A percentile compares a stretch with the other conserved stretches of the same genome.
Evolutionary conservation across 176 grass and related monocot genomes (phyloP).

Genomic region (Aegilops umbellulata): DNA sequence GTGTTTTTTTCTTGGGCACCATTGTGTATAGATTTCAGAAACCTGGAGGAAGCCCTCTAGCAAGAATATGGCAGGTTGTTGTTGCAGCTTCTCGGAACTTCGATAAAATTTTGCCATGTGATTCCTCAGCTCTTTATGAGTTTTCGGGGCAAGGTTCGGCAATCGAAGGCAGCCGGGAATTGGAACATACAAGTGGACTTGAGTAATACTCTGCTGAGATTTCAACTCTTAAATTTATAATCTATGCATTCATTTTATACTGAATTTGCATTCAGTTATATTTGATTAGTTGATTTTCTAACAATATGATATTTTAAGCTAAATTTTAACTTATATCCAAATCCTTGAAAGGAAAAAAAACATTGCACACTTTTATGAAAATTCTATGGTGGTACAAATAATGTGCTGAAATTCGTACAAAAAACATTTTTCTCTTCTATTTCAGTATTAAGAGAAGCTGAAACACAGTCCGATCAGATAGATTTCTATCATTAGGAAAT

Average conservation of each 20-base stretch:
- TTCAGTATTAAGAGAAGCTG: not conserved
- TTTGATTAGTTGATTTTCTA: not conserved
- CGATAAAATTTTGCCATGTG: constrained; percentile 47
- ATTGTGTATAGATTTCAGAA: constrained; percentile 81
- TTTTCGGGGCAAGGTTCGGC: constrained; percentile 47
- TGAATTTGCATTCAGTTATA: not conserved
- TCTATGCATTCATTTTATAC: not conserved
- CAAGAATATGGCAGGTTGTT: constrained; percentile 66
- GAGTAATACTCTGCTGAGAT: constrained; percentile 28
- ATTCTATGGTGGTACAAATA: constrained; percentile 3
- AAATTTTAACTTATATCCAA: not conserved
- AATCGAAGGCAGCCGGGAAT: constrained; percentile 51
- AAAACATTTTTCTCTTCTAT: not conserved
- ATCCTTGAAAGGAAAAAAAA: not conserved
- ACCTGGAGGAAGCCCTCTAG: constrained; percentile 75
- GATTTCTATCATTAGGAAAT: not conserved
- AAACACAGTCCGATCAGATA: no score
- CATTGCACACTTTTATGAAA: not conserved
- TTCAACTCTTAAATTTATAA: not conserved
- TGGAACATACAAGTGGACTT: constrained; percentile 48
- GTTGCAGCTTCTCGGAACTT: constrained; percentile 55
- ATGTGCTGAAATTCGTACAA: not conserved
- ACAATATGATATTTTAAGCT: not conserved
- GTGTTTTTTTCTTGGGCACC: constrained; percentile 61
- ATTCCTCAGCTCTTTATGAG: constrained; percentile 75